Evolutionary conservation across 768 basidiomycete species (phyloP).

Genomic region (Boletus fagicola): DNA sequence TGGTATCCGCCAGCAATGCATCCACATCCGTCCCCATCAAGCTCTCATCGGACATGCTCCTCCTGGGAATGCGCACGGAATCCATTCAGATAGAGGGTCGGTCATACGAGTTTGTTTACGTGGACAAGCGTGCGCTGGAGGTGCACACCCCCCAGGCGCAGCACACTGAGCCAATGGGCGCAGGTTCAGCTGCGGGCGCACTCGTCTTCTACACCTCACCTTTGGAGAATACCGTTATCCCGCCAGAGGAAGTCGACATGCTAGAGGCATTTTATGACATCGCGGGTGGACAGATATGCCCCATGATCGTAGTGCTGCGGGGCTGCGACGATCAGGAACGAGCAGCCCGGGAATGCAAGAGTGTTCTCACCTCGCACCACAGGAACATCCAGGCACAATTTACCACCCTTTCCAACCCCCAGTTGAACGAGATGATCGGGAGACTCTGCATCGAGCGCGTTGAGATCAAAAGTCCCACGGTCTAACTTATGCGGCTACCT

Average conservation of each 20-base stretch:
- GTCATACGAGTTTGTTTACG: not conserved
- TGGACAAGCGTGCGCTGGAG: not conserved
- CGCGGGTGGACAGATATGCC: not conserved
- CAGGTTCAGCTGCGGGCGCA: not conserved
- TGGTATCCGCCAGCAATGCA: not conserved
- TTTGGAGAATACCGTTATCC: not conserved
- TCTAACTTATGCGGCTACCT: not conserved
- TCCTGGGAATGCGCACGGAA: not conserved
- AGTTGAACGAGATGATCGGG: not conserved
- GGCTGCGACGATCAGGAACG: not conserved
- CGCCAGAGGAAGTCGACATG: not conserved
- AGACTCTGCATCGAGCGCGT: not conserved
- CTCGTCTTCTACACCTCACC: not conserved
- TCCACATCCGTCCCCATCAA: not conserved
- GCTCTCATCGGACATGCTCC: not conserved
- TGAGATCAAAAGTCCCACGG: not conserved
- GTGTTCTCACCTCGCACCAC: not conserved
- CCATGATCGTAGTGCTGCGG: not conserved
- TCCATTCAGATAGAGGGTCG: not conserved
- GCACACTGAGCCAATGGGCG: not conserved
- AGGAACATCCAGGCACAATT: not conserved
- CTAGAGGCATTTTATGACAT: not conserved
- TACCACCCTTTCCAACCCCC: not conserved
- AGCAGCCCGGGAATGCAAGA: not conserved
- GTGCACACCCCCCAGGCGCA: not conserved